Base-by-base conservation (phyloP, 805 yeast species). In the Cephaloascus fragrans region DNA sequence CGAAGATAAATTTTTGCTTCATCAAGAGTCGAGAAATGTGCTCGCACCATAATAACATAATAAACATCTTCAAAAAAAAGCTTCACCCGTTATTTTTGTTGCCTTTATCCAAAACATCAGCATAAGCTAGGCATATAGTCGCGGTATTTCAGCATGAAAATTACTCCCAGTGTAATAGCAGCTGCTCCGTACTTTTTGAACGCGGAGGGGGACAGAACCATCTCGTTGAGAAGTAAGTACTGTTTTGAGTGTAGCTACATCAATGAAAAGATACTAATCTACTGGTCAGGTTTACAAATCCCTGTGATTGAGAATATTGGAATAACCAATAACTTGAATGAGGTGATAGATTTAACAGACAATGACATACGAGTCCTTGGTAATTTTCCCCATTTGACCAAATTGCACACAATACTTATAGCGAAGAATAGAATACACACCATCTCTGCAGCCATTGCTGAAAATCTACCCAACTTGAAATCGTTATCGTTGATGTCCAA, bases 281-380 rank as follows among this genome's bases (percentile, higher is more conserved):
- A n/a, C n/a, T n/a, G n/a, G n/a, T n/a, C 18, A 10, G 26, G 9
- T 17, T 18, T 15, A 23, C 57, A 62, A 31, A 56, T 73, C 3
- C 59, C 75, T 0, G 49, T 57, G 3, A 50, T 76, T 10, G 79
- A 71, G 40, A 64, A 65, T 39, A 47, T 75, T 2, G 66, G 67
- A 1, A 59, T 55, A 3, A 51, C 67, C 1, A 55, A 51, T 39
- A 75, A 69, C 53, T 61, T 50, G 32, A 64, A 59, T 53, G 80
- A 69, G 43, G 75, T 69, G 14, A 57, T 90, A 3, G 97, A 90
- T 54, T 52, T 90, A 26, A 75, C 90, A 1, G 80, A 82, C 50
- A 90, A 90, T 57, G 80, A 75, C 26, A 59, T 90, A n/a, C 57
- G 68, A 1, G 66, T 64, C 2, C 46, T 90, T 4, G 67, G 71